Percentiles rank a stretch among this genome's conserved stretches.
Evolutionary conservation across 176 grass and related monocot genomes (phyloP).

Genomic region (Musa itinerans): DNA sequence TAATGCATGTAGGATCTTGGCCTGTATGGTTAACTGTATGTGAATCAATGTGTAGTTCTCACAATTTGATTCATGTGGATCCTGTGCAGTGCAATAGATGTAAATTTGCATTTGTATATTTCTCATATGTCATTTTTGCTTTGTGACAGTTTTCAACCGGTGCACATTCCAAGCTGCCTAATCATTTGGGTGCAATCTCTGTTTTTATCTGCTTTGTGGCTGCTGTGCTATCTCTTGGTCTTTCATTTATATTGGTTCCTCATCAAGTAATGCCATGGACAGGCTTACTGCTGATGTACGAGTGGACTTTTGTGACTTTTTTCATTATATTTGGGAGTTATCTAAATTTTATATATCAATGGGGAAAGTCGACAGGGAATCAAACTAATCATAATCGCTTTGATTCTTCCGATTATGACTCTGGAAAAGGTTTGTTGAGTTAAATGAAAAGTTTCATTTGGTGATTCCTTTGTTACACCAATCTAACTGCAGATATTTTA

Average conservation of each 20-base stretch:
- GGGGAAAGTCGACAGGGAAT: conserved; percentile 50
- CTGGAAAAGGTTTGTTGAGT: conserved; percentile 53
- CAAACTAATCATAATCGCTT: conserved; percentile 29
- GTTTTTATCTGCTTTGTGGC: conserved; percentile 48
- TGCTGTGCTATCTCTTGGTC: conserved; percentile 43
- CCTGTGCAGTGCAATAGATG: conserved; percentile 6
- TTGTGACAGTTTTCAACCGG: conserved; percentile 49
- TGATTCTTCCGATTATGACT: conserved; percentile 47
- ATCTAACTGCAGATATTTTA: conserved; percentile 20
- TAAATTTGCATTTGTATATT: background rate
- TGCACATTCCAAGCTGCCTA: conserved; percentile 40
- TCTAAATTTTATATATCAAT: conserved; percentile 50
- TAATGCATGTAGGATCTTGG: no score
- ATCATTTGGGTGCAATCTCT: conserved; percentile 49
- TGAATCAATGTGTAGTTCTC: no score
- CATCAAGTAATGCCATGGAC: conserved; percentile 77
- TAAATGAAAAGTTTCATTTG: background rate
- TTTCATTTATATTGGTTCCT: conserved; percentile 67
- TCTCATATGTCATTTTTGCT: conserved; percentile 4
- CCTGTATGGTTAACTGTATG: no score
- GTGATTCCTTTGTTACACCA: background rate
- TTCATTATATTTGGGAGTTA: conserved; percentile 68
- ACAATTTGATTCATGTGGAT: background rate
- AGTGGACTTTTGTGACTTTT: conserved; percentile 64
- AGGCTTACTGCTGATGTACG: conserved; percentile 70